Conservation (phyloP, 1,284 basidiomycete species). For the Naganishia sp. region DNA sequence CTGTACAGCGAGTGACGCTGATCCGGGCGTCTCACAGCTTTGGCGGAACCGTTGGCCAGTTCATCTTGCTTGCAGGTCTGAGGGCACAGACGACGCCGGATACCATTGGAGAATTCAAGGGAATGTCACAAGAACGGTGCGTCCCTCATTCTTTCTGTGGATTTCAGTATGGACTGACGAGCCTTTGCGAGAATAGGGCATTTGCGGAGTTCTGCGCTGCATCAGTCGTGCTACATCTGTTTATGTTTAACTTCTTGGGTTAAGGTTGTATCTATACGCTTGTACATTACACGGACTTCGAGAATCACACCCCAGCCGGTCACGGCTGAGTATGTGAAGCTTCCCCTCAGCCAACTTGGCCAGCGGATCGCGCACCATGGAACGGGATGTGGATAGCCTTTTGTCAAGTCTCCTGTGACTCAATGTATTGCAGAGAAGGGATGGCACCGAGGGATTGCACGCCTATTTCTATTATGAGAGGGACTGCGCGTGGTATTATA, state of each 20-base stretch:
- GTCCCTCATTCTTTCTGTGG: slow-evolving; percentile 37
- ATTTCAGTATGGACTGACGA: not conserved
- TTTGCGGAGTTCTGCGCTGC: slow-evolving; percentile 96
- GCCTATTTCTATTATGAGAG: not conserved
- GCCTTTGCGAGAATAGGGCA: not conserved
- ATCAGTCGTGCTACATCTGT: slow-evolving; percentile 94
- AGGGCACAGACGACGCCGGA: slow-evolving; percentile 86
- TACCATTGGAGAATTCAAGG: slow-evolving; percentile 67
- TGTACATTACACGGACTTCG: not conserved
- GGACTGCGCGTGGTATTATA: not conserved
- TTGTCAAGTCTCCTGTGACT: not conserved
- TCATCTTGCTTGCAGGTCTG: slow-evolving; percentile 89
- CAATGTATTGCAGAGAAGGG: too few species aligned
- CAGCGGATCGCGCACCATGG: too few species aligned
- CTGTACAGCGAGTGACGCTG: not conserved
- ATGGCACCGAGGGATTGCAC: too few species aligned
- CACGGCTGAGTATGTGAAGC: too few species aligned
- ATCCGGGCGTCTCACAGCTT: slow-evolving; percentile 63
- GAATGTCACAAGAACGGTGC: slow-evolving; percentile 85
- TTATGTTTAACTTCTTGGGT: slow-evolving; percentile 95
- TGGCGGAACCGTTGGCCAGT: slow-evolving; percentile 90
- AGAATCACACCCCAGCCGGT: not conserved
- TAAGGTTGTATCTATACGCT: slow-evolving; percentile 43
- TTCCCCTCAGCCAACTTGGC: too few species aligned
- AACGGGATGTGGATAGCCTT: not conserved